Base-by-base conservation (phyloP, 805 yeast genomes). In the Metschnikowia sp. region DNA sequence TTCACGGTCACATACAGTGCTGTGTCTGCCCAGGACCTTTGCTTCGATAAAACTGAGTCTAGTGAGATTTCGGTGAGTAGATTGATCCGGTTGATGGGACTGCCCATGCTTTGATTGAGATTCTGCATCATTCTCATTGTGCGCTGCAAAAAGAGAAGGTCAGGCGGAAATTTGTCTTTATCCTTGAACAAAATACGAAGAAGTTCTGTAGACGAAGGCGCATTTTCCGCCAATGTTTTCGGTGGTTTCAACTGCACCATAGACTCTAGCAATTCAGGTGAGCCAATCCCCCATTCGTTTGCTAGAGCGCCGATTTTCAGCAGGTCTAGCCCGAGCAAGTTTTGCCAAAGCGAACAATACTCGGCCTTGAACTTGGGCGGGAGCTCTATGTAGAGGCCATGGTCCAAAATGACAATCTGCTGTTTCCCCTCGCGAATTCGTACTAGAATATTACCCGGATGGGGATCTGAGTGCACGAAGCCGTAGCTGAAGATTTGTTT, bases 41-140 rank as follows among this genome's bases (percentile, higher is more conserved):
- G 8, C 3, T 39, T 30, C 18, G n/a, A 8, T 30, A 33, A 34
- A 34, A n/a, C 11, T 5, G 39, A 9, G 12, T 57, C 54, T 13
- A 73, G 59, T 31, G 88, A 88, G 55, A 79, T 82, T 12, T 69
- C 64, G 0, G 87, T 86, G 45, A 86, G 69, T 29, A 83, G 59
- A 48, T 81, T 82, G 54, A 86, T 66, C 48, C 94, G 72, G 61
- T 86, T 86, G n/a, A 85, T 84, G 0, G 91, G 92, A 12, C 88
- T 78, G 4, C 84, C 88, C 60, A 78, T 79, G 32, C 68, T 68
- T 53, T 79, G 81, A 61, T 87, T 86, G 52, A 84, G 64, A 22
- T 82, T 82, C 60, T 86, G 92, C 42, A 87, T 76, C 70, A 86
- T 85, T 50, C 91, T 70, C 85, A 85, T 83, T 10, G 87, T 75